Conservation (phyloP, 1,139 yeast genomes). For the Kodamaea sp. region DNA sequence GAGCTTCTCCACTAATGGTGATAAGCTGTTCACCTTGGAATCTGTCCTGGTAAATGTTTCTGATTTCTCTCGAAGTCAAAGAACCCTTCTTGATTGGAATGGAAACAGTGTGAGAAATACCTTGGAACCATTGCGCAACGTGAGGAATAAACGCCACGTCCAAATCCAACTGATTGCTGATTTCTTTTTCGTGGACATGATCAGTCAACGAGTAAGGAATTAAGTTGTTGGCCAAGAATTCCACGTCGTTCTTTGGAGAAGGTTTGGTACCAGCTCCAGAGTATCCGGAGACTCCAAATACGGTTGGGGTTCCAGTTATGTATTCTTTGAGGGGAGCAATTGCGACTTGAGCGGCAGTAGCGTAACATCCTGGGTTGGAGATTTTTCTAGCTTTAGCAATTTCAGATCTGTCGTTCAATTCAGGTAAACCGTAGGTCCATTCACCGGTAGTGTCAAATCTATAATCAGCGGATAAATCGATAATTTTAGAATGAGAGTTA, state of each 20-base stretch:
- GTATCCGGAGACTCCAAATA: slow-evolving; percentile 96
- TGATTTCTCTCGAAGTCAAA: slow-evolving; percentile 76
- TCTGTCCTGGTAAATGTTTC: slow-evolving; percentile 84
- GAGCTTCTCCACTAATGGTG: slow-evolving; percentile 85
- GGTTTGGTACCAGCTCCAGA: slow-evolving; percentile 99
- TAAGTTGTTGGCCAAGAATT: slow-evolving; percentile 72
- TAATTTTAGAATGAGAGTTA: slow-evolving; percentile 67
- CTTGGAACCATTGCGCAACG: slow-evolving; percentile 99
- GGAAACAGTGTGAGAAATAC: slow-evolving; percentile 88
- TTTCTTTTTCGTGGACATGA: slow-evolving; percentile 94
- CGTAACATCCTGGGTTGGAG: slow-evolving; percentile 98
- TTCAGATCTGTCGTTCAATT: slow-evolving; percentile 61
- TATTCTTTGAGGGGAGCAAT: slow-evolving; percentile 78
- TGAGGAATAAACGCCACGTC: slow-evolving; percentile 93
- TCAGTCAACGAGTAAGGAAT: slow-evolving; percentile 96
- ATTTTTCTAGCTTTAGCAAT: slow-evolving; percentile 80
- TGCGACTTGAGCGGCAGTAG: slow-evolving; percentile 95
- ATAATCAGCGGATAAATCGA: slow-evolving; percentile 94
- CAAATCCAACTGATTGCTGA: slow-evolving; percentile 74
- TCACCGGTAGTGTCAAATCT: slow-evolving; percentile 85
- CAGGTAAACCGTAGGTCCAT: slow-evolving; percentile 95
- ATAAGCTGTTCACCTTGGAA: slow-evolving; percentile 87
- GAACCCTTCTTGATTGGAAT: slow-evolving; percentile 77
- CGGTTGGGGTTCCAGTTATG: slow-evolving; percentile 69
- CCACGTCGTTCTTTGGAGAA: slow-evolving; percentile 88